phyloP scores from a whole-genome alignment of 1,284 basidiomycete genomes.

The Bjerkandera adusta region DNA sequence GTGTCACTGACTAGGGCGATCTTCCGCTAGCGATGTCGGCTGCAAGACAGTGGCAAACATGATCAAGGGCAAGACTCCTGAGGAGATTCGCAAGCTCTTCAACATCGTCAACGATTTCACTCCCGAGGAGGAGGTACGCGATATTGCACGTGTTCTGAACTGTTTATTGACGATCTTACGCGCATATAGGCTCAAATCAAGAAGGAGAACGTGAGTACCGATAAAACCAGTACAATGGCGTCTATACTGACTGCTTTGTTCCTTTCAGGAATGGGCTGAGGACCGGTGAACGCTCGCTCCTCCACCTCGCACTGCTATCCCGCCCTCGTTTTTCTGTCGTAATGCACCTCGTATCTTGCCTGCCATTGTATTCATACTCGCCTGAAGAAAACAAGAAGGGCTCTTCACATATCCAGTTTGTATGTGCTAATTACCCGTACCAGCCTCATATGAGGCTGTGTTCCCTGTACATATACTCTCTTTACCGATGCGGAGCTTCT shows the following conservation, averaged over 20 bases:
- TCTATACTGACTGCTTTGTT: not conserved
- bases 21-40: conserved; percentile 86
- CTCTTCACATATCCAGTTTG: too few relatives aligned
- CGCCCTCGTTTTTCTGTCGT: too few relatives aligned
- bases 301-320: too few relatives aligned
- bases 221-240: too few relatives aligned
- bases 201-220: conserved; percentile 90
- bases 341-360: too few relatives aligned
- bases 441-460: too few relatives aligned
- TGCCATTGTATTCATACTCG: too few relatives aligned
- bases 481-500: too few relatives aligned
- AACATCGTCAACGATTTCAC: conserved; percentile 99
- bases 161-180: conserved; percentile 14
- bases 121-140: conserved; percentile 89
- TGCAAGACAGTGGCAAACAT: conserved; percentile 99
- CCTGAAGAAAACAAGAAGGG: too few relatives aligned
- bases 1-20: too few relatives aligned
- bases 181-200: conserved; percentile 87
- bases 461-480: too few relatives aligned
- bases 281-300: conserved; percentile 71
- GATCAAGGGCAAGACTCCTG: conserved; percentile 98
- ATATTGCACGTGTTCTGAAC: conserved; percentile 8
- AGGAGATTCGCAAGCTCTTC: conserved; percentile 95
- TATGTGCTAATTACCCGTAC: too few relatives aligned
- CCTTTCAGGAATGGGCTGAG: conserved; percentile 81